These are phyloP conservation scores for Galium porrigens DNA, from an alignment of 305 asterid species.

Conservation along the genomic window DNA sequence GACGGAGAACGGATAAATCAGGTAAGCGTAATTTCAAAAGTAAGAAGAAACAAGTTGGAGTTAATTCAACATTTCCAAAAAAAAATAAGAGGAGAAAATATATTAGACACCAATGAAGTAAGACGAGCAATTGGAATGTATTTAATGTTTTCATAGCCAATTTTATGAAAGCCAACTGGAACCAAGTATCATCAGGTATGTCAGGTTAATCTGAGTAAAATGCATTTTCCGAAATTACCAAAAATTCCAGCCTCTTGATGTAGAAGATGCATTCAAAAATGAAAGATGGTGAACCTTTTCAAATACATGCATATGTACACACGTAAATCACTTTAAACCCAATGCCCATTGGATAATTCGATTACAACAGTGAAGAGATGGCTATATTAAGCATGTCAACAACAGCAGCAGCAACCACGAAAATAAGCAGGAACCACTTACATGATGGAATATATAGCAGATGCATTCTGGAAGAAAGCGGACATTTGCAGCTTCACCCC, in stretches of 20 bases:
- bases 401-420: background rate
- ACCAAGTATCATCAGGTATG: too few relatives aligned
- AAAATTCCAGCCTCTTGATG: too few relatives aligned
- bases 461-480: slow-evolving; percentile 97
- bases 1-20: background rate
- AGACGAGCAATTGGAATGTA: too few relatives aligned
- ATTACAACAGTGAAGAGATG: background rate
- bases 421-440: slow-evolving; percentile 30
- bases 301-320: background rate
- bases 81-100: too few relatives aligned
- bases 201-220: too few relatives aligned
- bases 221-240: too few relatives aligned
- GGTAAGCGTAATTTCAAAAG: background rate
- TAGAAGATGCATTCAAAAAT: too few relatives aligned
- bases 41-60: background rate
- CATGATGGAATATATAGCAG: slow-evolving; percentile 89
- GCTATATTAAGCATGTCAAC: background rate
- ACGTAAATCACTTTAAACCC: background rate
- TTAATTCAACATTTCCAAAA: background rate
- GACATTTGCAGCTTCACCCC: slow-evolving; percentile 99
- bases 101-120: too few relatives aligned
- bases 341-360: background rate
- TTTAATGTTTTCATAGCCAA: too few relatives aligned
- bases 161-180: too few relatives aligned
- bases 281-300: background rate